These are phyloP conservation scores for Clavariopsis aquatica DNA, from an alignment of 495 filamentous ascomycete genomes.

Conservation along the genomic window DNA sequence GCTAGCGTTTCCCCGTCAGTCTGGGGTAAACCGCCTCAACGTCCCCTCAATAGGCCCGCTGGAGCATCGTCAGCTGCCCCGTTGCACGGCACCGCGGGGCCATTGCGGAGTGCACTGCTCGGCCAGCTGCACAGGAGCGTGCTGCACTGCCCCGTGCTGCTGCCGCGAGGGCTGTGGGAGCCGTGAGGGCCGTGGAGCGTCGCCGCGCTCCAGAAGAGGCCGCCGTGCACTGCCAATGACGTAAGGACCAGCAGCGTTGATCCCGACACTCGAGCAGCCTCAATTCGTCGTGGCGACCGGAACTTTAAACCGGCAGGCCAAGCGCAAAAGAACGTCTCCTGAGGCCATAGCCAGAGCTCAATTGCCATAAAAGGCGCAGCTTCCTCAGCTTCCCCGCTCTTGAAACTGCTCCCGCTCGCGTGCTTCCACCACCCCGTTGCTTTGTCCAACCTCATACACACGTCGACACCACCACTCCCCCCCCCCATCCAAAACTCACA, in stretches of 20 bases:
- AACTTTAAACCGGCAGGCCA: not conserved
- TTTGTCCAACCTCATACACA: constrained; percentile 15
- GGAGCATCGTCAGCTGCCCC: not conserved
- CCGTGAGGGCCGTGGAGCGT: not conserved
- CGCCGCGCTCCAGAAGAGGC: not conserved
- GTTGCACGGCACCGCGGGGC: not conserved
- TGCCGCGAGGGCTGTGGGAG: not conserved
- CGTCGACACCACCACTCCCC: constrained; percentile 7
- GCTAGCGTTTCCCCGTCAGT: constrained; percentile 2
- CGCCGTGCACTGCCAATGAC: not conserved
- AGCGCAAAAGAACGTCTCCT: not conserved
- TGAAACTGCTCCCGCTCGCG: constrained; percentile 11
- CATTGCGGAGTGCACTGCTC: not conserved
- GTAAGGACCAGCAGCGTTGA: not conserved
- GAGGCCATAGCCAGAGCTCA: constrained; percentile 3
- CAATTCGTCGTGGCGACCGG: not conserved
- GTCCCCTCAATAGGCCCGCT: not conserved
- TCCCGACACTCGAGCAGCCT: not conserved
- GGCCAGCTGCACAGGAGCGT: not conserved
- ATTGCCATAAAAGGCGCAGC: constrained; percentile 9
- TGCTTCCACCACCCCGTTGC: not conserved
- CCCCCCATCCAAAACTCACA: constrained; percentile 7
- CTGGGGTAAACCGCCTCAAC: constrained; percentile 14
- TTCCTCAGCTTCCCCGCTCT: constrained; percentile 23
- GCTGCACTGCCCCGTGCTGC: not conserved